Evolutionary conservation across 306 rosid genomes (phyloP).

Genomic region (Cicer judaicum): DNA sequence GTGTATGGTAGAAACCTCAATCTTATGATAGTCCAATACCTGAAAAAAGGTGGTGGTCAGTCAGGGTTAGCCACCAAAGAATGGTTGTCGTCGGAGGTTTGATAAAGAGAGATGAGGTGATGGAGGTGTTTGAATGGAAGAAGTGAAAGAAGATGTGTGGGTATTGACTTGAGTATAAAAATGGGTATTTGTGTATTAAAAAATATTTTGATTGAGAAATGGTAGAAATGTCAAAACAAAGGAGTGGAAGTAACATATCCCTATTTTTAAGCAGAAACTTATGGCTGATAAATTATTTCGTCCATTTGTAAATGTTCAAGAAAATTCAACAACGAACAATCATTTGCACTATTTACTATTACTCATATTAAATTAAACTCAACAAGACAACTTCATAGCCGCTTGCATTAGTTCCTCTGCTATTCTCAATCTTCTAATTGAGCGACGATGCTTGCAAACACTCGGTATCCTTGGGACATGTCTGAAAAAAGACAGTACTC

Average conservation of each 20-base stretch:
- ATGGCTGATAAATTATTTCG: background rate
- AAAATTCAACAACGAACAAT: background rate
- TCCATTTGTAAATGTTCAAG: constrained; percentile 6
- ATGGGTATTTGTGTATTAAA: no score
- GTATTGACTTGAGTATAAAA: no score
- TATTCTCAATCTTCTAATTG: constrained; percentile 66
- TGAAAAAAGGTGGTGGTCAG: no score
- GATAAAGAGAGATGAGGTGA: no score
- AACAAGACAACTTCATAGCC: constrained; percentile 4
- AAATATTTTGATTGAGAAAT: background rate
- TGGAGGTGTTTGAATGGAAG: no score
- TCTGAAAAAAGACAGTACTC: constrained; percentile 89
- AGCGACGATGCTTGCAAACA: constrained; percentile 70
- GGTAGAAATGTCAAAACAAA: background rate
- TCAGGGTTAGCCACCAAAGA: no score
- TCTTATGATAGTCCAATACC: no score
- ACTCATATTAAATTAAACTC: background rate
- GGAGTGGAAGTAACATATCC: background rate
- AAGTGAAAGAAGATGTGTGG: no score
- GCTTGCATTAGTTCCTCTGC: constrained; percentile 9
- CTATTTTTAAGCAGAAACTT: background rate
- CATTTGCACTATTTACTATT: background rate
- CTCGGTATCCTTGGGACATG: constrained; percentile 81
- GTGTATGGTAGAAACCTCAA: no score
- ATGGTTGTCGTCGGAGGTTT: no score